Conservation (phyloP, 129 eudicot species). For the Pseudognaphalium luteoalbum region DNA sequence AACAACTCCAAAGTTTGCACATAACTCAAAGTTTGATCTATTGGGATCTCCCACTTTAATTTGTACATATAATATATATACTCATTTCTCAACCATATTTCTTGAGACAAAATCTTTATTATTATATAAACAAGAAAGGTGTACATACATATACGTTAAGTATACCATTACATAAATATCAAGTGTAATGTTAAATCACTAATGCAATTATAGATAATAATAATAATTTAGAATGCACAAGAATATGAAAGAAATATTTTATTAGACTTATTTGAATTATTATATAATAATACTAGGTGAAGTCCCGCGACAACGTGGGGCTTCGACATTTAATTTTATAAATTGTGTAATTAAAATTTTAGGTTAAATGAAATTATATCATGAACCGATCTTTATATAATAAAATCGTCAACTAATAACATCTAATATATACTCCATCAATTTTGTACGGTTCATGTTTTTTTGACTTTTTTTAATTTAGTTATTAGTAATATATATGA, state of each 20-base stretch:
- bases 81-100: not conserved
- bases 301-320: too few species aligned
- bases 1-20: constrained; percentile 31
- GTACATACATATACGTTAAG: not conserved
- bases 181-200: not conserved
- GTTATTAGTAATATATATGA: too few species aligned
- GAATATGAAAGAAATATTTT: not conserved
- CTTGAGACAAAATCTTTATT: not conserved
- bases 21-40: constrained; percentile 32
- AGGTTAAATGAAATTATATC: too few species aligned
- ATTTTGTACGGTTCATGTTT: too few species aligned
- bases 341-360: too few species aligned
- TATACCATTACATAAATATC: not conserved
- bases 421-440: too few species aligned
- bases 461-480: too few species aligned
- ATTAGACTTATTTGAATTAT: too few species aligned
- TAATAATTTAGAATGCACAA: not conserved
- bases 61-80: not conserved
- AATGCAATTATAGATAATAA: not conserved
- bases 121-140: not conserved
- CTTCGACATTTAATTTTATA: too few species aligned
- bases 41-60: constrained; percentile 33
- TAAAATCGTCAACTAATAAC: too few species aligned
- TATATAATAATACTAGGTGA: too few species aligned
- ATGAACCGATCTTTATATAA: too few species aligned